Base-by-base conservation (phyloP, 306 rosid genomes). In the Pueraria montana region DNA sequence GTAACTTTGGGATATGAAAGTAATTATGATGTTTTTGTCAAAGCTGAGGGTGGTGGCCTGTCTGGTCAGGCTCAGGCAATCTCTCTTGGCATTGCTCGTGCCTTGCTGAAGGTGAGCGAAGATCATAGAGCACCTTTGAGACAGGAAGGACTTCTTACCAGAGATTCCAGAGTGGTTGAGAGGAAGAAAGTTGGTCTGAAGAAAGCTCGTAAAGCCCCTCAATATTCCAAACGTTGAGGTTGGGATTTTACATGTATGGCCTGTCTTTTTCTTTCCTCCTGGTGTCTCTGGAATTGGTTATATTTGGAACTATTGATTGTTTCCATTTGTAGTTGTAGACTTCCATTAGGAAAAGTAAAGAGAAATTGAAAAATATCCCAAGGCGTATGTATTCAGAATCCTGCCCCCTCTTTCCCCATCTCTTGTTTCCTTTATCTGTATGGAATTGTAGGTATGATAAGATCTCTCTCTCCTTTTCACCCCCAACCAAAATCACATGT, bases 201-300 rank as follows among this genome's bases (percentile, higher is more conserved):
- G 92, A 96, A 96, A 89, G 99, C 99, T 78, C 99, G 99, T 23
- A 94, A 96, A 92, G 98, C 99, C 21, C 99, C 99, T 26, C 99
- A 96, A 78, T 96, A 74, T 88, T 96, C 99, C 70, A 96, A 96
- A 62, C 98, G 99, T 90, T 96, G 85, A 91, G 83, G 88, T 87
- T 71, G 66, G 73, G 36, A 72, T 62, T 55, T 67, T 21, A 24
- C 83, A 45, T 79, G 77, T 79, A 24, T 49, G 71, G 74, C 71
- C 20, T 77, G 69, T 52, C 50, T 8, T 48, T 80, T 53, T 48
- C 61, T 46, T 71, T 80, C 5, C 64, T 50, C 26, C 38, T 3
- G 21, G 26, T 76, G 68, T 72, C 23, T 71, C 62, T 76, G 81
- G 67, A 84, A 48, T 72, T 78, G 69, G 65, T 84, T 78, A 61